Conservation (phyloP, 345 rosid species). For the Lepidium didymum region DNA sequence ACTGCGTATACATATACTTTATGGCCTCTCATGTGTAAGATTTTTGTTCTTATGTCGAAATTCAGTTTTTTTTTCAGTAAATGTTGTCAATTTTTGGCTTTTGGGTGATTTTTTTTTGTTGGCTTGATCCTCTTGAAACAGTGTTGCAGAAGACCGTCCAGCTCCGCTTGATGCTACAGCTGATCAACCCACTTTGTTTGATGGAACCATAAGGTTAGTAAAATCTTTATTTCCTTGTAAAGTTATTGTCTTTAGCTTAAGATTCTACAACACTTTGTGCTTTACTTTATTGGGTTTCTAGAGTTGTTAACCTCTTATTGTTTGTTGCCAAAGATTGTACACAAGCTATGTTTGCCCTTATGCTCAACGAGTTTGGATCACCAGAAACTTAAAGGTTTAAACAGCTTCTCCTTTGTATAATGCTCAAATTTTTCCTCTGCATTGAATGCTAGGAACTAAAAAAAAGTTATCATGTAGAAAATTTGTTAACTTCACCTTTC, state of each 20-base stretch:
- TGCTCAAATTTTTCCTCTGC: background rate
- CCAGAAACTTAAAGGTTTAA: conserved; percentile 72
- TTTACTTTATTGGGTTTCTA: background rate
- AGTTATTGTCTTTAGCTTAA: background rate
- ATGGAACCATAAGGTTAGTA: conserved; percentile 59
- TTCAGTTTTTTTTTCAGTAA: background rate
- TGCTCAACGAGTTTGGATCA: conserved; percentile 94
- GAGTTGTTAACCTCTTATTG: background rate
- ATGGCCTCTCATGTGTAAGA: conserved; percentile 17
- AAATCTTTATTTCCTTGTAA: background rate
- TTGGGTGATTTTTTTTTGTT: background rate
- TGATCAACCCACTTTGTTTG: conserved; percentile 63
- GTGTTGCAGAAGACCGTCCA: conserved; percentile 41
- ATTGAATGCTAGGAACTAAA: background rate
- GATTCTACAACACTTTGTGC: background rate
- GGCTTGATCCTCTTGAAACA: background rate
- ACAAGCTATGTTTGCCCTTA: conserved; percentile 55
- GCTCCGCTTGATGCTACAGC: conserved; percentile 45
- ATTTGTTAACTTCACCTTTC: background rate
- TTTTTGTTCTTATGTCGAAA: background rate
- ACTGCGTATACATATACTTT: background rate
- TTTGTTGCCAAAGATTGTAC: conserved; percentile 48
- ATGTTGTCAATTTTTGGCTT: background rate
- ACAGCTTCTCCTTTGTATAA: background rate
- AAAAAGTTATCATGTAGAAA: background rate